Evolutionary conservation across 352 stramenopile species (phyloP).

Genomic region (Phytopythium cucurbitacearum): DNA sequence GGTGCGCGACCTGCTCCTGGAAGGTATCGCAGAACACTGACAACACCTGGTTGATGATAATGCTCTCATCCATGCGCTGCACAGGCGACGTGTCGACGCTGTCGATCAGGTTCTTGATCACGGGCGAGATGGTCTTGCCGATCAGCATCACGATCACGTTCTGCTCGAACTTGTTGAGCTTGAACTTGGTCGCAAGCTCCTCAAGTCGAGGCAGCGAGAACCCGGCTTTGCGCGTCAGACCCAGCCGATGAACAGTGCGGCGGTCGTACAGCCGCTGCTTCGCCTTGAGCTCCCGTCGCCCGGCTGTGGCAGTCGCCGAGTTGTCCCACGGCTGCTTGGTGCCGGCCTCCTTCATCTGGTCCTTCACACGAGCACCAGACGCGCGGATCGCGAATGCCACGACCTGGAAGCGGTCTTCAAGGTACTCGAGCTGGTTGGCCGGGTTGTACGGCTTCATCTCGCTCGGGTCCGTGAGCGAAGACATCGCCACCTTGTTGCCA

Average conservation of each 20-base stretch:
- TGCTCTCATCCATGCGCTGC: constrained; percentile 87
- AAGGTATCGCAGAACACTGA: constrained; percentile 88
- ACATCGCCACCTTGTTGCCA: constrained; percentile 13
- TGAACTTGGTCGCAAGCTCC: constrained; percentile 71
- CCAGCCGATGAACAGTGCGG: constrained; percentile 55
- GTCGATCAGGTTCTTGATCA: constrained; percentile 87
- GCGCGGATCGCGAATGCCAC: constrained; percentile 85
- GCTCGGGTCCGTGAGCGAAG: constrained; percentile 38
- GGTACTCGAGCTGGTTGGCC: constrained; percentile 83
- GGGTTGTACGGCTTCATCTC: constrained; percentile 82
- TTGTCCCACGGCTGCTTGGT: constrained; percentile 80
- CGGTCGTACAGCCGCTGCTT: constrained; percentile 83
- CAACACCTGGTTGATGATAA: constrained; percentile 88
- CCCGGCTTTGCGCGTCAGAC: constrained; percentile 56
- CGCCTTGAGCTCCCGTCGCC: constrained; percentile 76
- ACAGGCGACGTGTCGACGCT: constrained; percentile 79
- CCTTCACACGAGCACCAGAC: constrained; percentile 79
- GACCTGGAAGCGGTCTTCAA: constrained; percentile 86
- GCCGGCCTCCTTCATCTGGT: constrained; percentile 87
- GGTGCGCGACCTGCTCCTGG: constrained; percentile 82
- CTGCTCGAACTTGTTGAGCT: constrained; percentile 85
- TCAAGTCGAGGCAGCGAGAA: constrained; percentile 65
- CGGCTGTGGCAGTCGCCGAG: constrained; percentile 53
- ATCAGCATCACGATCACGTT: constrained; percentile 90
- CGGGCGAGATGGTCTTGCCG: constrained; percentile 85